A percentile compares a stretch with the other conserved stretches of the same genome.
phyloP scores from a whole-genome alignment of 2,329 filamentous ascomycete species.

The Xylaria sp. region DNA sequence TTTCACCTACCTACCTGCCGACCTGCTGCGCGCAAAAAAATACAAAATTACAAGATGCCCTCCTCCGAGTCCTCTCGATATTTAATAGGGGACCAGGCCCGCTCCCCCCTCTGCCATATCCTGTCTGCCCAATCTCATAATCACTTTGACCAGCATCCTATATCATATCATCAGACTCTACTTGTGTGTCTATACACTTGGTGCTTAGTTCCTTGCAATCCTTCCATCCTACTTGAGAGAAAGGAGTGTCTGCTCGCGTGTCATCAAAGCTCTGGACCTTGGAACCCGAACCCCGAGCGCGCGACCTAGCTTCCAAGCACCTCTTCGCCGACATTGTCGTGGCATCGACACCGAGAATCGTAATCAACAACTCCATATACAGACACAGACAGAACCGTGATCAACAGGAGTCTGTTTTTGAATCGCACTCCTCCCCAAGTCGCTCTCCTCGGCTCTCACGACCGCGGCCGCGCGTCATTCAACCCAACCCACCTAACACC shows the following conservation, averaged over 20 bases:
- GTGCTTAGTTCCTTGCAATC: conserved; percentile 13
- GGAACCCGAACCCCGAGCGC: conserved; percentile 37
- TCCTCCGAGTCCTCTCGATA: conserved; percentile 32
- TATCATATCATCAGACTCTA: conserved; percentile 15
- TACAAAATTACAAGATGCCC: conserved; percentile 37
- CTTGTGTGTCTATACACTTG: not conserved
- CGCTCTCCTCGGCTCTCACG: conserved; percentile 32
- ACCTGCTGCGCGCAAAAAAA: conserved; percentile 42
- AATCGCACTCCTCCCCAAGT: conserved; percentile 34
- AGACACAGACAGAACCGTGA: conserved; percentile 38
- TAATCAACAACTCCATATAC: conserved; percentile 46
- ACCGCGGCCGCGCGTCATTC: conserved; percentile 40
- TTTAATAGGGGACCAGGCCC: conserved; percentile 36
- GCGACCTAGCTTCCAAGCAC: conserved; percentile 40
- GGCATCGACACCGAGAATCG: conserved; percentile 43
- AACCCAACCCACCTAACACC: conserved; percentile 43
- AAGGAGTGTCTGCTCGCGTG: conserved; percentile 26
- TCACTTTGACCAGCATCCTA: conserved; percentile 26
- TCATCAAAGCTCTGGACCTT: conserved; percentile 43
- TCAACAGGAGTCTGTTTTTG: conserved; percentile 22
- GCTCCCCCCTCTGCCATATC: conserved; percentile 21
- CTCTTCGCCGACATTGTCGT: conserved; percentile 41
- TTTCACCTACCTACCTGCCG: conserved; percentile 20
- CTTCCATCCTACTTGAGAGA: conserved; percentile 16
- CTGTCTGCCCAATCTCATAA: conserved; percentile 26